phyloP scores from a whole-genome alignment of 441 rosid species.

The Metrosideros polymorpha region DNA sequence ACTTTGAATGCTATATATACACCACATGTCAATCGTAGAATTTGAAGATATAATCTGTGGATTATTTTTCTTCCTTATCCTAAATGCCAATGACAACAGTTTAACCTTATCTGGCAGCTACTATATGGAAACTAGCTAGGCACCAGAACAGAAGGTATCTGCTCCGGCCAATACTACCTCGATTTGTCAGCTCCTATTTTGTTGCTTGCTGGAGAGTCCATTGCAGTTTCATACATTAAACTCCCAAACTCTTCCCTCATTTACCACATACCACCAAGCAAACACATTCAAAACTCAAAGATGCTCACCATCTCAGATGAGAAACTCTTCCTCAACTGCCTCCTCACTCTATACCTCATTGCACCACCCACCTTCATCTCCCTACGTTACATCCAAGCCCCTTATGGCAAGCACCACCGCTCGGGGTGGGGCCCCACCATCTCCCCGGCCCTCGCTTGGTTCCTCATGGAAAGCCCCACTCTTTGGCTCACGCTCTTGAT shows the following conservation, averaged over 20 bases:
- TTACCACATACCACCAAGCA: background rate
- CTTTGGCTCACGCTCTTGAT: conserved; percentile 57
- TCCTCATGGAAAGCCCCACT: conserved; percentile 84
- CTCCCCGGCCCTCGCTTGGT: conserved; percentile 74
- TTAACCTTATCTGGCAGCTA: background rate
- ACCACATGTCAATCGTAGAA: background rate
- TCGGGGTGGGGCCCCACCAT: conserved; percentile 86
- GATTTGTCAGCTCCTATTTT: background rate
- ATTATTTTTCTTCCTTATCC: background rate
- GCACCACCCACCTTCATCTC: conserved; percentile 55
- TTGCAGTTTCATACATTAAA: background rate
- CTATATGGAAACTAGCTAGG: background rate
- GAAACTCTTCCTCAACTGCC: conserved; percentile 32
- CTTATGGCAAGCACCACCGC: conserved; percentile 88
- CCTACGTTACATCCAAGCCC: conserved; percentile 66
- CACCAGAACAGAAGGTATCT: background rate
- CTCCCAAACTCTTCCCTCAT: background rate
- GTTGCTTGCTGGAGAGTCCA: background rate
- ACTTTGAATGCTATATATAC: background rate
- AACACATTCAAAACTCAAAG: background rate
- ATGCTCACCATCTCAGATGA: conserved; percentile 27
- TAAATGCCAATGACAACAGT: background rate
- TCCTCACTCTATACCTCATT: conserved; percentile 39
- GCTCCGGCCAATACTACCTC: background rate
- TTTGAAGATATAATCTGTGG: background rate